Percentiles rank a stretch among this genome's conserved stretches.
Evolutionary conservation across 371 early-diverging fungal genomes (phyloP).

Genomic region (Sanchytrium tribonematis): DNA sequence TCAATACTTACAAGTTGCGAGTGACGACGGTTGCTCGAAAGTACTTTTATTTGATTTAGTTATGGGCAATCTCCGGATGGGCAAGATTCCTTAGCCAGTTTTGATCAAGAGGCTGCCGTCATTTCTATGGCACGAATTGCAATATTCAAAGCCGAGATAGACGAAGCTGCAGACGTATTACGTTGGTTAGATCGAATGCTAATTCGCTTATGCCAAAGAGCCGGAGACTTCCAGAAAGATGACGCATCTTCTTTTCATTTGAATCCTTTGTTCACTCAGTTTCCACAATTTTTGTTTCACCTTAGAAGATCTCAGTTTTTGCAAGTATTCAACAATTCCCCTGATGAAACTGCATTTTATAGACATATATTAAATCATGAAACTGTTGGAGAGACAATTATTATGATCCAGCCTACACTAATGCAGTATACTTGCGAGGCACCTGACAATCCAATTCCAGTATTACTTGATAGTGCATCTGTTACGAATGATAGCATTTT

Average conservation of each 20-base stretch:
- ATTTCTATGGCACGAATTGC: slow-evolving; percentile 96
- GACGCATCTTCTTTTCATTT: slow-evolving; percentile 80
- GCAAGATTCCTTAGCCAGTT: slow-evolving; percentile 24
- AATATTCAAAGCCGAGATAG: slow-evolving; percentile 81
- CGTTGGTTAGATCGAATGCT: slow-evolving; percentile 96
- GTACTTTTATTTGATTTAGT: slow-evolving; percentile 5
- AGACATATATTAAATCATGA: slow-evolving; percentile 75
- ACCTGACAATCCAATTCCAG: slow-evolving; percentile 47
- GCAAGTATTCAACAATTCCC: slow-evolving; percentile 95
- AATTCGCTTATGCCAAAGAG: slow-evolving; percentile 87
- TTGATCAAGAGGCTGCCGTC: slow-evolving; percentile 97
- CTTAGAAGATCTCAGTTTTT: slow-evolving; percentile 88
- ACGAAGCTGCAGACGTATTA: slow-evolving; percentile 93
- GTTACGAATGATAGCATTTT: slow-evolving; percentile 84
- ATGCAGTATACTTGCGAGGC: slow-evolving; percentile 71
- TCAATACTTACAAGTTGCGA: slow-evolving; percentile 59
- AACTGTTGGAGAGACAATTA: slow-evolving; percentile 76
- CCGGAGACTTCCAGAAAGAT: slow-evolving; percentile 85
- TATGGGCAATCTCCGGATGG: neutral
- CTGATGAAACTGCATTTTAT: slow-evolving; percentile 97
- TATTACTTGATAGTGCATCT: slow-evolving; percentile 84
- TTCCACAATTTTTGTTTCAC: slow-evolving; percentile 99
- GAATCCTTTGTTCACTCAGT: slow-evolving; percentile 77
- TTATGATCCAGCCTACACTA: slow-evolving; percentile 97
- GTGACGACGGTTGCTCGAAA: slow-evolving; percentile 78